Evolutionary conservation across 306 rosid species (phyloP).

Genomic region (Gastrolobium villosum): DNA sequence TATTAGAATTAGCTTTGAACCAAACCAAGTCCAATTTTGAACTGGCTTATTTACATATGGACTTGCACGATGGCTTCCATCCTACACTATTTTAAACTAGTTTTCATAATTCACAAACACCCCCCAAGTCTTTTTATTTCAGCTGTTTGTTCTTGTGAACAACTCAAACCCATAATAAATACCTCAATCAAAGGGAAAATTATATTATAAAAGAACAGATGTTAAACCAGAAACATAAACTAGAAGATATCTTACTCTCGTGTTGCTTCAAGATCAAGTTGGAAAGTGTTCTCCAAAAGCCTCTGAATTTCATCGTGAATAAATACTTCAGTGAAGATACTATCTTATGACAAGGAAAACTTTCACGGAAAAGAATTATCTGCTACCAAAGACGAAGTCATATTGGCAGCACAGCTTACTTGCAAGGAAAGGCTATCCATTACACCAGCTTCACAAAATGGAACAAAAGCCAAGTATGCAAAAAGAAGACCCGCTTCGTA

Average conservation of each 20-base stretch:
- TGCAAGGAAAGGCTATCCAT: constrained; percentile 93
- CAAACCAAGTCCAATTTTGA: constrained; percentile 6
- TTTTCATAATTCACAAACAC: constrained; percentile 10
- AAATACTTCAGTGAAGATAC: constrained; percentile 25
- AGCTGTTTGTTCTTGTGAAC: constrained; percentile 29
- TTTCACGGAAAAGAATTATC: constrained; percentile 29
- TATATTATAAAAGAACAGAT: constrained; percentile 25
- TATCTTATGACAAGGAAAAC: constrained; percentile 30
- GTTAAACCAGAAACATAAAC: constrained; percentile 35
- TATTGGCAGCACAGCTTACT: constrained; percentile 59
- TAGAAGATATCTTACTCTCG: constrained; percentile 75
- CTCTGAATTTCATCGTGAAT: constrained; percentile 66
- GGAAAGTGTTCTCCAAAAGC: constrained; percentile 94
- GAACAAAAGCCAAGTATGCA: constrained; percentile 90
- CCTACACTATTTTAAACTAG: neutral
- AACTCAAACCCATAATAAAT: constrained; percentile 19
- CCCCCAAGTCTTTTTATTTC: neutral
- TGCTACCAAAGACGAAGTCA: constrained; percentile 16
- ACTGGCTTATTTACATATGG: neutral
- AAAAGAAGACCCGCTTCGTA: constrained; percentile 95
- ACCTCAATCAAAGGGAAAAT: constrained; percentile 1
- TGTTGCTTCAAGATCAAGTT: constrained; percentile 76
- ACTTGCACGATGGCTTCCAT: constrained; percentile 13
- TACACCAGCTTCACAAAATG: constrained; percentile 88
- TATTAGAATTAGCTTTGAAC: neutral